phyloP scores from a whole-genome alignment of 2,329 filamentous ascomycete species.

The Aspergillus sojae region DNA sequence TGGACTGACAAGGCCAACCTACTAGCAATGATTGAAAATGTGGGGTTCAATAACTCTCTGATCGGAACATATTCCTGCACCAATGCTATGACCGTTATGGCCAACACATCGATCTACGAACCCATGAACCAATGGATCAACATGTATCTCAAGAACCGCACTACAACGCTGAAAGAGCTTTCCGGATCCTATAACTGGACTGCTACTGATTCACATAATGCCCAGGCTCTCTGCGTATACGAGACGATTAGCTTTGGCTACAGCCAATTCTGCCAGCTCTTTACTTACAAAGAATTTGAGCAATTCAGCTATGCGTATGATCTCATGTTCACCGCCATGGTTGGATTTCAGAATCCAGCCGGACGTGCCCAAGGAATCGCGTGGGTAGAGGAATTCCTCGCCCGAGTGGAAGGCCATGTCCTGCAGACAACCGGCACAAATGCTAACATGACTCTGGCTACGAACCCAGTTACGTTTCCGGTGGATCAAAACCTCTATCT shows the following conservation, averaged over 20 bases:
- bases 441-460: slow-evolving; percentile 52
- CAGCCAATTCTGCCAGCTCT: slow-evolving; percentile 73
- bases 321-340: slow-evolving; percentile 63
- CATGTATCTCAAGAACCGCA: slow-evolving; percentile 68
- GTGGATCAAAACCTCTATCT: slow-evolving; percentile 60
- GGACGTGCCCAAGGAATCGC: slow-evolving; percentile 73
- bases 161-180: slow-evolving; percentile 59
- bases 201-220: slow-evolving; percentile 64
- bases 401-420: slow-evolving; percentile 56
- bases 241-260: slow-evolving; percentile 77
- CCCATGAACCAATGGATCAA: slow-evolving; percentile 59
- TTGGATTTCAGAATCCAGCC: slow-evolving; percentile 65
- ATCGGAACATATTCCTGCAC: neutral
- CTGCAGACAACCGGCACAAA: slow-evolving; percentile 25
- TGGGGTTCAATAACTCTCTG: slow-evolving; percentile 40
- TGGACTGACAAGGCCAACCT: slow-evolving; percentile 73
- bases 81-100: neutral
- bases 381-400: slow-evolving; percentile 72
- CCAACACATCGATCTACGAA: neutral
- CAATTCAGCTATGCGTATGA: slow-evolving; percentile 73
- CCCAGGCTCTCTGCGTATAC: slow-evolving; percentile 74
- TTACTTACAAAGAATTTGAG: slow-evolving; percentile 74
- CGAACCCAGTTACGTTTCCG: slow-evolving; percentile 69
- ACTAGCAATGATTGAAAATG: slow-evolving; percentile 72
- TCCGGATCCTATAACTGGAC: slow-evolving; percentile 66